phyloP scores from a whole-genome alignment of 2,329 filamentous ascomycete genomes.

The Byssoonygena ceratinophila region DNA sequence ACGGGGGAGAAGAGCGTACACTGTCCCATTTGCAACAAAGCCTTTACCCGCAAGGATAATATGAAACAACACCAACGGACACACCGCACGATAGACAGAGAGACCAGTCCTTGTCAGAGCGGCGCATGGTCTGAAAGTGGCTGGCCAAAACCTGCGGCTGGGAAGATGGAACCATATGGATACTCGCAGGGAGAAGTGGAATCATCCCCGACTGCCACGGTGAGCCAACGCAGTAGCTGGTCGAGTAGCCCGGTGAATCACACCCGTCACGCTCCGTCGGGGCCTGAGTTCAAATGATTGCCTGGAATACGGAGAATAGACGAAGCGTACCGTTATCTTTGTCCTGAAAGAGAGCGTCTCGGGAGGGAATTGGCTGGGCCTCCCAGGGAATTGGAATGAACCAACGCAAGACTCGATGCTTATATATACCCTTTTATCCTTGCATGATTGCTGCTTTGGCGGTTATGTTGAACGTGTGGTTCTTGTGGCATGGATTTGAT shows the following conservation, averaged over 20 bases:
- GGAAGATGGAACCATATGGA: not conserved
- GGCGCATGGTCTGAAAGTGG: not conserved
- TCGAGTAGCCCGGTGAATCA: not conserved
- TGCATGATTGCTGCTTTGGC: too few species aligned
- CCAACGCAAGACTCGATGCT: not conserved
- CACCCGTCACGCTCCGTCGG: not conserved
- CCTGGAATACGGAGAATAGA: not conserved
- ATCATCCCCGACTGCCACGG: not conserved
- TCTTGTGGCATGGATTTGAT: not conserved
- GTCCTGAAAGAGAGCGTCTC: not conserved
- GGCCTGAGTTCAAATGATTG: not conserved
- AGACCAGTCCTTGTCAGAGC: not conserved
- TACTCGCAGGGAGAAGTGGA: not conserved
- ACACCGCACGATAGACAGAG: constrained; percentile 31
- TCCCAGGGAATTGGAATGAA: not conserved
- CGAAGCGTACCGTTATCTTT: not conserved
- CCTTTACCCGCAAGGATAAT: constrained; percentile 58
- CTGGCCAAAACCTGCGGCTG: not conserved
- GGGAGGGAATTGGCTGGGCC: not conserved
- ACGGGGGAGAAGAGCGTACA: constrained; percentile 59
- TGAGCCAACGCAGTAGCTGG: not conserved
- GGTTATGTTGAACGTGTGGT: not conserved
- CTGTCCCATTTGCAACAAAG: constrained; percentile 57
- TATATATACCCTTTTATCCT: not conserved
- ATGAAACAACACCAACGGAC: constrained; percentile 60